phyloP scores from a whole-genome alignment of 768 basidiomycete genomes.

The Lactarius akahatsu region DNA sequence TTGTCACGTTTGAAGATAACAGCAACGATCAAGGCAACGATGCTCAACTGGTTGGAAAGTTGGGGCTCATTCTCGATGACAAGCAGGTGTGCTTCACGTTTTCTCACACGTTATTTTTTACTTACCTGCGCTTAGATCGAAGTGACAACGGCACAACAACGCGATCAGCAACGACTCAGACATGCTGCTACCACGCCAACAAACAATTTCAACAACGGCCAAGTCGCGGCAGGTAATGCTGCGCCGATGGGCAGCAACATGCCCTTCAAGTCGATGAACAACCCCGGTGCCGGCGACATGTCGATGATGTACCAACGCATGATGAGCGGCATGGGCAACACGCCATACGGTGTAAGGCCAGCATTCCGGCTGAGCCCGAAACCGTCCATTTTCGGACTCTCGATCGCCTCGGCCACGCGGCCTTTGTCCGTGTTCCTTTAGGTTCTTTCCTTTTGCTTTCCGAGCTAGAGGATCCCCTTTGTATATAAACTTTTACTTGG shows the following conservation, averaged over 20 bases:
- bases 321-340: slow-evolving; percentile 79
- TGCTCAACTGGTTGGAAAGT: slow-evolving; percentile 82
- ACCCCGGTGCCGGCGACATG: slow-evolving; percentile 31
- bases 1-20: slow-evolving; percentile 91
- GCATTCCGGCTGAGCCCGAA: too few species aligned
- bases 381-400: too few species aligned
- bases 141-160: slow-evolving; percentile 92
- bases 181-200: slow-evolving; percentile 13
- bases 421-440: too few species aligned
- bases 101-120: background rate
- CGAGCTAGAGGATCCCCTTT: too few species aligned
- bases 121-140: slow-evolving; percentile 65
- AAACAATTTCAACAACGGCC: slow-evolving; percentile 31
- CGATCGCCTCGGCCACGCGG: too few species aligned
- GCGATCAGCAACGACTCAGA: slow-evolving; percentile 54
- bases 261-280: slow-evolving; percentile 42
- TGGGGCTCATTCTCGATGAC: slow-evolving; percentile 78
- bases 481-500: too few species aligned
- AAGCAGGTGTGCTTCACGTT: slow-evolving; percentile 61
- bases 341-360: too few species aligned
- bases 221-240: slow-evolving; percentile 31
- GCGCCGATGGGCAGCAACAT: slow-evolving; percentile 39
- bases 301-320: slow-evolving; percentile 82
- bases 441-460: too few species aligned
- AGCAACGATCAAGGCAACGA: too few species aligned